Conservation (phyloP, 176 grass and related monocot genomes). For the Aegilops bicornis region DNA sequence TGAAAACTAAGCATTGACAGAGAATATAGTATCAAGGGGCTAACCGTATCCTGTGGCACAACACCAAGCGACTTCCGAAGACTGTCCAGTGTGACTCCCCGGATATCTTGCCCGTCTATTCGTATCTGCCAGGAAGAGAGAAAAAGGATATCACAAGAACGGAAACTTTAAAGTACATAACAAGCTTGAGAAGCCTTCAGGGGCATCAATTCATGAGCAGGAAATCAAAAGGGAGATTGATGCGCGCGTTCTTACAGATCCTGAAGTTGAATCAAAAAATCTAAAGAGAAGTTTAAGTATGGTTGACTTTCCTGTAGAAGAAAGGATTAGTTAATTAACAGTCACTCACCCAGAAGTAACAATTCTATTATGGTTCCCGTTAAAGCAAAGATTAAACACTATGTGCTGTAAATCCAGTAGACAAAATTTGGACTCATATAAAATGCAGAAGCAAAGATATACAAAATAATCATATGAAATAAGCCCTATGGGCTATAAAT, state of each 20-base stretch:
- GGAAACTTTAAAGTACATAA: slow-evolving; percentile 9
- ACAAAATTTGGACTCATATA: slow-evolving; percentile 11
- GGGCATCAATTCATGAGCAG: neutral
- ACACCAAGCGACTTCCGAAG: slow-evolving; percentile 88
- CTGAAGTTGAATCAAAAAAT: slow-evolving; percentile 88
- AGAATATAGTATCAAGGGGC: slow-evolving; percentile 12
- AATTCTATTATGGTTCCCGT: neutral
- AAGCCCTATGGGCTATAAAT: neutral
- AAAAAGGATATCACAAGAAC: slow-evolving; percentile 24
- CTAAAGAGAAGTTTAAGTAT: slow-evolving; percentile 90
- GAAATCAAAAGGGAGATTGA: slow-evolving; percentile 18
- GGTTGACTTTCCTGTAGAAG: slow-evolving; percentile 86
- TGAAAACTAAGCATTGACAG: neutral
- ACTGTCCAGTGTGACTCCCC: slow-evolving; percentile 79
- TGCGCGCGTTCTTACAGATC: slow-evolving; percentile 52
- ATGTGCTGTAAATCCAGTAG: neutral
- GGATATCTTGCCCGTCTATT: slow-evolving; percentile 87
- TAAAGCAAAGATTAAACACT: neutral
- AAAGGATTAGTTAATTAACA: slow-evolving; percentile 23
- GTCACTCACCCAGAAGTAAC: neutral
- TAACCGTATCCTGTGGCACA: slow-evolving; percentile 96
- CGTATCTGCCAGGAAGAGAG: slow-evolving; percentile 53
- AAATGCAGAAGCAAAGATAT: neutral
- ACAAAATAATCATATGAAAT: neutral
- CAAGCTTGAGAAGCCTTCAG: slow-evolving; percentile 3